Evolutionary conservation across 768 basidiomycete genomes (phyloP), one percentile per base, ranked within the genome.

Genomic region (Dendrothele bispora): DNA sequence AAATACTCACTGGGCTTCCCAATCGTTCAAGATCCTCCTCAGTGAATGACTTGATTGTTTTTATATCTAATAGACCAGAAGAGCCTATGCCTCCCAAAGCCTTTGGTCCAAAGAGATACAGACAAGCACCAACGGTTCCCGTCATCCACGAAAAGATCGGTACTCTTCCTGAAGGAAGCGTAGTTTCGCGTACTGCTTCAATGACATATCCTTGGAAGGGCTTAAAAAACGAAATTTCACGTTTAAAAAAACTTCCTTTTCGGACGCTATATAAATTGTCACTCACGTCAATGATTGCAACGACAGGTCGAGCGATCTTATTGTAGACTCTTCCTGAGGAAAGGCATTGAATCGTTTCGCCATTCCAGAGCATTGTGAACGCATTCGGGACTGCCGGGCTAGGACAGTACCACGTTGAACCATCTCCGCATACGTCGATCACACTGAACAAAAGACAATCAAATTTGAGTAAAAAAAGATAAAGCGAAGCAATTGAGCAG

Each of bases 101-200:
- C n/a, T n/a, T n/a, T n/a, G 44, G 44, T 34, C 44, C 44, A 8
- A 46, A 11, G 11, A 46, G 2, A 36, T 36, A 36, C 5, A 37
- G 20, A 10, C 36, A 27, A 5, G 34, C 24, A 3, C 44, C 44
- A 11, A 36, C 44, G 17, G 17, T 46, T 6, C 15, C 15, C 17
- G 44, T 46, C 44, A 34, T 36, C 44, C 44, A 46, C 15, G 44
- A 34, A 21, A 46, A 25, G 21, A 46, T 46, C 24, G 21, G 44
- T 21, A 46, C 15, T 21, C 14, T 3, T 12, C 30, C 10, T n/a
- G 27, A 21, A 6, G 44, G 5, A 3, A 37, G 22, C 8, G 44
- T 6, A 3, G 28, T 18, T n/a, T 24, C 34, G 17, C 44, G 27
- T 10, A 46, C 28, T 17, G 44, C 32, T 37, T 46, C 44, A 12